These are phyloP conservation scores for Zostera marina DNA, from an alignment of 116 monocot species.

Conservation along the genomic window DNA sequence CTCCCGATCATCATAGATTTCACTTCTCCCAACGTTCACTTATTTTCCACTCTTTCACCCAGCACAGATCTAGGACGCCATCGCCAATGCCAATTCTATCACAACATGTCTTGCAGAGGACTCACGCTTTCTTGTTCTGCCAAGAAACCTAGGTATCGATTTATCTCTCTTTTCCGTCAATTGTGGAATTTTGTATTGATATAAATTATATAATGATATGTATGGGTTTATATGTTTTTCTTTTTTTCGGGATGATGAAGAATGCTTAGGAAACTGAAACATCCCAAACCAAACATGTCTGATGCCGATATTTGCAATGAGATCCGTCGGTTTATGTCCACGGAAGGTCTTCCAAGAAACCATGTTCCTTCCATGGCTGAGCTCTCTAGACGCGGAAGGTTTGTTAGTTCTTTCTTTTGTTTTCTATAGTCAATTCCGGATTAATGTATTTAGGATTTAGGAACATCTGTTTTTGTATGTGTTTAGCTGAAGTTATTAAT, in stretches of 20 bases:
- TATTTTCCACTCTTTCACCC: not conserved
- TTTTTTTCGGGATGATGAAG: conserved; percentile 3
- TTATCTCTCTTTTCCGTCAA: not conserved
- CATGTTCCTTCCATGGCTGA: conserved; percentile 38
- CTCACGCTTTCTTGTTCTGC: conserved; percentile 12
- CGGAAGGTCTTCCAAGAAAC: conserved; percentile 25
- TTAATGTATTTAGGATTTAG: not conserved
- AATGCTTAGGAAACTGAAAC: conserved; percentile 13
- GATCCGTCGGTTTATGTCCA: conserved; percentile 30
- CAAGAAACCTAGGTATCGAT: conserved; percentile 27
- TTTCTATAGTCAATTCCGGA: not conserved
- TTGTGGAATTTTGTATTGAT: not conserved
- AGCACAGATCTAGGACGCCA: not conserved
- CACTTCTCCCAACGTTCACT: conserved; percentile 1
- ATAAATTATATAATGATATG: not conserved
- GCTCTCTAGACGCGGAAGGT: conserved; percentile 52
- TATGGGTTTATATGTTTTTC: not conserved
- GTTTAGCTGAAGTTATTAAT: too few relatives aligned
- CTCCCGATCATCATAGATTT: conserved; percentile 5
- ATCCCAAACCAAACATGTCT: conserved; percentile 21
- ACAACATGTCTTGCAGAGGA: conserved; percentile 2
- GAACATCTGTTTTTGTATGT: too few relatives aligned
- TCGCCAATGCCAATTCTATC: conserved; percentile 6
- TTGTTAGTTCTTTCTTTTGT: conserved; percentile 2
- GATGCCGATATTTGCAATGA: conserved; percentile 35